Evolutionary conservation across 1,284 basidiomycete species (phyloP), one percentile per base, ranked within the genome.

Genomic region (Cutaneotrichosporon sp.): DNA sequence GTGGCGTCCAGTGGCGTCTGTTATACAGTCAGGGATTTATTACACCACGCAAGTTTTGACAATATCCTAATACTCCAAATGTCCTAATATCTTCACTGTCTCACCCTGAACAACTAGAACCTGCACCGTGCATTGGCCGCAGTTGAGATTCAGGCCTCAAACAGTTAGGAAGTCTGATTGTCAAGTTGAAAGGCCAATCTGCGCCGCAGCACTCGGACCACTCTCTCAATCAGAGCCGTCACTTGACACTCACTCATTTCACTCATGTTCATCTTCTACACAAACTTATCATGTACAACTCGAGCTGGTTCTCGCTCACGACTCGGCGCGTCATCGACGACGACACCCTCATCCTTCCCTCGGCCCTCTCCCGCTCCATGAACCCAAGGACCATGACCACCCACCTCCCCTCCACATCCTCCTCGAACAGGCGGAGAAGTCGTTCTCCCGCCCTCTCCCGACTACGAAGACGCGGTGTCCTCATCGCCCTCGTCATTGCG

Each of bases 261-360:
- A n/a, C 16, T 46, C n/a, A 46, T 46, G 16, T 46, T 9, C 42
- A n/a, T n/a, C 42, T 46, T 7, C 1, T 18, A 8, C 42, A 7
- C 16, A 13, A 11, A 11, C 13, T 16, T n/a, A 50, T 50, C 14
- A 30, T 30, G 49, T 22, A 16, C 26, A 10, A 14, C 49, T 50
- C 49, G 49, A 50, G 26, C 49, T 50, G 49, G 49, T 50, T 50
- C 49, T 50, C 49, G 49, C 49, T 50, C 49, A 5, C 26, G 49
- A n/a, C 47, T 14, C 22, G 26, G 3, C 26, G 10, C 16, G 5
- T 6, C 18, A 18, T 5, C 18, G 42, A 46, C 42, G 42, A 18
- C 18, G 26, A 8, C n/a, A 10, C 21, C 22, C 22, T 22, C 9
- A 13, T 30, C 22, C 49, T 50, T 11, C 49, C 49, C 11, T 26